These are phyloP conservation scores for Calonectria pteridis DNA, from an alignment of 2,329 filamentous ascomycete genomes.

Conservation along the genomic window DNA sequence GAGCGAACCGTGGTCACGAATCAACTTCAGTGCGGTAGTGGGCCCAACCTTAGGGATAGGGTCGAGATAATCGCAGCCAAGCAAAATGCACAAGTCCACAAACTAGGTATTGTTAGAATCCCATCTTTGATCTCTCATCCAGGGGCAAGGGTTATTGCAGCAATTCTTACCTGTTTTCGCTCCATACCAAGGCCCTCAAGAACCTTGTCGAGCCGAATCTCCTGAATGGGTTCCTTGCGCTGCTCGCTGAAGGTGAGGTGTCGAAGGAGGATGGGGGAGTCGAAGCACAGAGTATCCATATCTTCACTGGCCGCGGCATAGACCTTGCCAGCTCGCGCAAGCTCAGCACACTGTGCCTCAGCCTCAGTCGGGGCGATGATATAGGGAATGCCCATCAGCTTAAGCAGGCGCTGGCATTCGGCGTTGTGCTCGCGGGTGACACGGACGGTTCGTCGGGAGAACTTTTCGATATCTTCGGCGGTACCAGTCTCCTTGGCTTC, in stretches of 20 bases:
- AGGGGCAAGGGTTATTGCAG: too few relatives aligned
- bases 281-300: slow-evolving; percentile 98
- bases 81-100: slow-evolving; percentile 96
- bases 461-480: slow-evolving; percentile 97
- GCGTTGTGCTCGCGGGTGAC: slow-evolving; percentile 98
- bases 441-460: slow-evolving; percentile 90
- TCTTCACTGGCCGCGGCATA: slow-evolving; percentile 97
- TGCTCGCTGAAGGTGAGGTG: slow-evolving; percentile 98
- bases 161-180: slow-evolving; percentile 74
- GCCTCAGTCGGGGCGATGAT: slow-evolving; percentile 97
- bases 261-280: slow-evolving; percentile 88
- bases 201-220: slow-evolving; percentile 90
- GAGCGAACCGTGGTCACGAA: slow-evolving; percentile 89
- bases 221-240: slow-evolving; percentile 96
- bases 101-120: slow-evolving; percentile 69
- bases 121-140: neutral
- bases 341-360: slow-evolving; percentile 93
- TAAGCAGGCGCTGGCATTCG: slow-evolving; percentile 91
- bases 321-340: slow-evolving; percentile 93
- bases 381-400: slow-evolving; percentile 95
- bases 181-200: slow-evolving; percentile 92
- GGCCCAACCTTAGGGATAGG: slow-evolving; percentile 96
- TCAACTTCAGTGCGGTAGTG: slow-evolving; percentile 90
- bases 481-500: slow-evolving; percentile 98
- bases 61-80: slow-evolving; percentile 98